A percentile compares a stretch with the other conserved stretches of the same genome.
phyloP scores from a whole-genome alignment of 2,329 filamentous ascomycete species.

The Monosporascus sp. region DNA sequence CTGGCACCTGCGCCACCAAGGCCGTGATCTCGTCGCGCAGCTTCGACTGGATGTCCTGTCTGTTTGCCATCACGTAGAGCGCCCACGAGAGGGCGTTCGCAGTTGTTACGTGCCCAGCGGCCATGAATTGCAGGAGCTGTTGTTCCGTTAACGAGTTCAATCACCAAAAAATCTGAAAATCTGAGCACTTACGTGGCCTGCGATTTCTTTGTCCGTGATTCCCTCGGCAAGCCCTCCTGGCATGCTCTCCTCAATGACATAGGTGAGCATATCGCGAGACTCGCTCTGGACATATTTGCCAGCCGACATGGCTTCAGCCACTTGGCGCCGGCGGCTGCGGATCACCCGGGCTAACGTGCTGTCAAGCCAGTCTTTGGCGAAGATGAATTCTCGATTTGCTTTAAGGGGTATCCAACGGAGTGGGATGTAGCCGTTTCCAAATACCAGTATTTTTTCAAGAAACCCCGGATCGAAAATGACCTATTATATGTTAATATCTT shows the following conservation, averaged over 20 bases:
- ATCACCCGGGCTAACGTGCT: constrained; percentile 1
- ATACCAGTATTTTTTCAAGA: constrained; percentile 5
- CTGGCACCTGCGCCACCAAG: constrained; percentile 12
- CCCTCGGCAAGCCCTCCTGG: constrained; percentile 2
- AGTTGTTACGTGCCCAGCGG: constrained; percentile 33
- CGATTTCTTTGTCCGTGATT: constrained; percentile 24
- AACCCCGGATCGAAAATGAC: constrained; percentile 3
- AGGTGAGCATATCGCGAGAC: constrained; percentile 5
- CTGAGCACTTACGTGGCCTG: constrained; percentile 12
- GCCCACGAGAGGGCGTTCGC: constrained; percentile 29
- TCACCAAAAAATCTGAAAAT: background rate
- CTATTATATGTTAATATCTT: too few relatives aligned
- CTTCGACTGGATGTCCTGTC: constrained; percentile 25
- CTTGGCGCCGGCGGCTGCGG: background rate
- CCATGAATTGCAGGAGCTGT: constrained; percentile 29
- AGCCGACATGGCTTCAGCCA: background rate
- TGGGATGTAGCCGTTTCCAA: constrained; percentile 8
- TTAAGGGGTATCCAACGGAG: constrained; percentile 10
- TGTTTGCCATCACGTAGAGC: constrained; percentile 24
- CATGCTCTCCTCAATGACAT: constrained; percentile 6
- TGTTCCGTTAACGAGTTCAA: too few relatives aligned
- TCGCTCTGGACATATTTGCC: constrained; percentile 1
- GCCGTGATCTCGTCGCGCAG: constrained; percentile 28
- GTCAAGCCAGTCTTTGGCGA: constrained; percentile 8
- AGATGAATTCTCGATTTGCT: constrained; percentile 8